Base-by-base conservation (phyloP, 2,329 filamentous ascomycete genomes). In the Trichoderma simmonsii region DNA sequence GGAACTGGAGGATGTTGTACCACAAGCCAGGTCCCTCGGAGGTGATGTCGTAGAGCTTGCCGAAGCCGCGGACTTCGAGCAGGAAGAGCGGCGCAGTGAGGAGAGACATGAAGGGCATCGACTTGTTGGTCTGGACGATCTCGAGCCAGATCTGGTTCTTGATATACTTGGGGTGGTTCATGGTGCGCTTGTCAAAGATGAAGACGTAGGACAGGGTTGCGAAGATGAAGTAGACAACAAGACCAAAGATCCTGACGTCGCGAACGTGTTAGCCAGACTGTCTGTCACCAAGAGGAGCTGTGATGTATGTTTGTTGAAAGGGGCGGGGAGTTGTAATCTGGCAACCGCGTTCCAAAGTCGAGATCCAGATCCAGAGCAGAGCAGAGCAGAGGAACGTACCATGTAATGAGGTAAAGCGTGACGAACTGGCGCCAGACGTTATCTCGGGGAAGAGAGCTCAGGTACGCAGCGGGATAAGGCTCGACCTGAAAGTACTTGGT, bases 121-220 rank as follows among this genome's bases (percentile, higher is more conserved):
- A 86, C 61, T 83, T 81, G 83, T 91, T 89, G 74, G 95, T 90
- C 83, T 97, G 94, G 75, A 86, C 85, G 78, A 98, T 97, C 81
- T 98, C 95, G 77, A 94, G 88, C 73, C 87, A 85, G 75, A 98
- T 91, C 82, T 98, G 95, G 83, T 97, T 95, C 84, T 96, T 97
- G 79, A 98, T 91, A 82, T 95, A 98, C 80, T 96, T 96, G 62
- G 95, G 95, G 81, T 98, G 95, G 67, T 93, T 86, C 83, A 95
- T 90, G 59, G 93, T 96, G 56, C 90, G 88, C 83, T 98, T 96
- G 83, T 98, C 95, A 84, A 97, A 98, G 79, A 98, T 87, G 83
- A 97, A 92, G 78, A 91, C 78, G 83, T 97, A 98, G 18, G 94
- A 97, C 21, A 97, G 86, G 6, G 91, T 87, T 4, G 95, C 93